A percentile compares a stretch with the other conserved stretches of the same genome.
Conservation (phyloP, 768 basidiomycete genomes). For the Cystofilobasidium bisporidii region DNA sequence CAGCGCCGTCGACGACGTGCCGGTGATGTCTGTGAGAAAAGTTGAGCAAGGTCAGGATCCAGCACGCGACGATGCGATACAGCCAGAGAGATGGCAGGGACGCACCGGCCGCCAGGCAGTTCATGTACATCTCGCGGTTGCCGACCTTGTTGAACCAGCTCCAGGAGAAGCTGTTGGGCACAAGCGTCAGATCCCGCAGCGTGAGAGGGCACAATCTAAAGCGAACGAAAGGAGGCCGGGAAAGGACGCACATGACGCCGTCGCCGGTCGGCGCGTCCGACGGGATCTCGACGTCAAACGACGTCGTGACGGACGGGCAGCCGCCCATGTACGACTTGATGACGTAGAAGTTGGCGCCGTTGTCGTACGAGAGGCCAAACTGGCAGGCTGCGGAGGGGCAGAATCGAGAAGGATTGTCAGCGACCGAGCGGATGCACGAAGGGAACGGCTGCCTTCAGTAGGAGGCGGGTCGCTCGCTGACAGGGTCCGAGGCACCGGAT, state of each 20-base stretch:
- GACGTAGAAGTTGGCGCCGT: slow-evolving; percentile 41
- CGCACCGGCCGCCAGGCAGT: slow-evolving; percentile 23
- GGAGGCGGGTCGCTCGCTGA: no score
- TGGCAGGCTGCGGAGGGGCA: slow-evolving; percentile 35
- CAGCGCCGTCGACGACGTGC: slow-evolving; percentile 8
- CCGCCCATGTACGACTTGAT: slow-evolving; percentile 40
- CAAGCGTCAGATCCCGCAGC: slow-evolving; percentile 22
- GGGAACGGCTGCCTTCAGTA: no score
- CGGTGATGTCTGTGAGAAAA: slow-evolving; percentile 16
- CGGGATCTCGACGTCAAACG: slow-evolving; percentile 38
- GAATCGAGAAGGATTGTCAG: neutral
- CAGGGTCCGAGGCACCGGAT: no score
- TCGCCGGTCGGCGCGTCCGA: slow-evolving; percentile 35
- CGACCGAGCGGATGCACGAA: no score
- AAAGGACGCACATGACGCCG: slow-evolving; percentile 18
- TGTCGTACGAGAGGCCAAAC: slow-evolving; percentile 41
- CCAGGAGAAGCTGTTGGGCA: slow-evolving; percentile 37
- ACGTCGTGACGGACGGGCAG: slow-evolving; percentile 34
- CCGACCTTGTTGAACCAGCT: slow-evolving; percentile 42
- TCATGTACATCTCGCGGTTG: slow-evolving; percentile 35
- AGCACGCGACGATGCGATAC: neutral
- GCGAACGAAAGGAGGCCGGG: neutral
- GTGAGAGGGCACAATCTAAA: no score
- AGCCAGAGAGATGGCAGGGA: neutral
- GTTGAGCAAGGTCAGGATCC: no score